These are phyloP conservation scores for Naganishia sp. DNA, from an alignment of 1,284 basidiomycete genomes.

Conservation along the genomic window DNA sequence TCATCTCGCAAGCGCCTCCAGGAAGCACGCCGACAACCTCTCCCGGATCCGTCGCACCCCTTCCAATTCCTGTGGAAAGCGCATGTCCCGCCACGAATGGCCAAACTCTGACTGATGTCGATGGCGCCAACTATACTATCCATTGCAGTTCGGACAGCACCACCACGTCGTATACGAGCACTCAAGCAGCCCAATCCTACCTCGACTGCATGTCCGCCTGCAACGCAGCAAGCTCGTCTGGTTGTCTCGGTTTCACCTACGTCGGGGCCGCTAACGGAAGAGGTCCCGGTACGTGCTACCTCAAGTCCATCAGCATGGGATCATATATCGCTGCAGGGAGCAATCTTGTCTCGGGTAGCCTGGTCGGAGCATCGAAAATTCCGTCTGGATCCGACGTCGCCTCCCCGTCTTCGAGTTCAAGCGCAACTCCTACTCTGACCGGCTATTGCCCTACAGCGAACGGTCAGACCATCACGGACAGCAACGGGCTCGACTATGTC, in stretches of 20 bases:
- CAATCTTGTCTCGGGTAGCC: too few species aligned
- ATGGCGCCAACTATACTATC: slow-evolving; percentile 7
- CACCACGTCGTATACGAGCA: not conserved
- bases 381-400: not conserved
- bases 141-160: slow-evolving; percentile 5
- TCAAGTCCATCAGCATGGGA: not conserved
- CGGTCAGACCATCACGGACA: not conserved
- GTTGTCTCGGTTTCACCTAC: slow-evolving; percentile 3
- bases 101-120: not conserved
- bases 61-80: not conserved
- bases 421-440: not conserved
- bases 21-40: slow-evolving; percentile 4
- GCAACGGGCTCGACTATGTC: not conserved
- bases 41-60: not conserved
- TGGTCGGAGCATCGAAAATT: too few species aligned
- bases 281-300: not conserved
- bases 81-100: slow-evolving; percentile 9
- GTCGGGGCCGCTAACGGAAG: not conserved
- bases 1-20: slow-evolving; percentile 8
- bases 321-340: too few species aligned
- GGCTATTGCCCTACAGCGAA: not conserved
- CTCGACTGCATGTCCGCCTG: slow-evolving; percentile 8
- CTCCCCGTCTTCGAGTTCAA: not conserved
- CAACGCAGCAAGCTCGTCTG: not conserved
- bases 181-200: not conserved